phyloP scores from a whole-genome alignment of 441 rosid species.

The Gossypium lobatum region DNA sequence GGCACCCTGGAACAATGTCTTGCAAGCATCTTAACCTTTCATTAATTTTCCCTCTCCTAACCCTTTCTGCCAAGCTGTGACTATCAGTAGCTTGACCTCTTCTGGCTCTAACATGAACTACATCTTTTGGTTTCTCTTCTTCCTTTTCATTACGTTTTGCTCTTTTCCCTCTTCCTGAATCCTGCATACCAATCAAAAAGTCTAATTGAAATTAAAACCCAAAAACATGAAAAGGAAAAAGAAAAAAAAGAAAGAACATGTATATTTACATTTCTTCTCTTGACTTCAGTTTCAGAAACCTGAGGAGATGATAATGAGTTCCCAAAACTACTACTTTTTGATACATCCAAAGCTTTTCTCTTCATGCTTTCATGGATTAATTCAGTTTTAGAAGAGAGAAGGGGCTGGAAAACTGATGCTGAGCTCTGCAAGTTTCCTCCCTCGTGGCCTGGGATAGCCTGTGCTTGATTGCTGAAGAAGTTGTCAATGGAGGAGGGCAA shows the following conservation, averaged over 20 bases:
- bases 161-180: constrained; percentile 46
- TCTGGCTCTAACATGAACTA: constrained; percentile 68
- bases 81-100: constrained; percentile 74
- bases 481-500: constrained; percentile 23
- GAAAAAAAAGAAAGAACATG: neutral
- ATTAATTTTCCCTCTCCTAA: constrained; percentile 68
- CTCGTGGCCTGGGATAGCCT: constrained; percentile 27
- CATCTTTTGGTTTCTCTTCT: constrained; percentile 42
- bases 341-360: constrained; percentile 30
- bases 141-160: constrained; percentile 35
- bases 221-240: neutral
- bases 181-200: constrained; percentile 20
- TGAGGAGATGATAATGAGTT: constrained; percentile 31
- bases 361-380: constrained; percentile 27
- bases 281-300: neutral
- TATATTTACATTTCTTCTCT: neutral
- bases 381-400: constrained; percentile 15
- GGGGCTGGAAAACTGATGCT: constrained; percentile 15
- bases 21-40: constrained; percentile 56
- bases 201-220: neutral
- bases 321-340: constrained; percentile 34
- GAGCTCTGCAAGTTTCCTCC: constrained; percentile 22
- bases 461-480: constrained; percentile 25
- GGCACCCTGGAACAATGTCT: constrained; percentile 70
- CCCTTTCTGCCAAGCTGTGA: constrained; percentile 71